Evolutionary conservation across 2,329 filamentous ascomycete genomes (phyloP), one percentile per base, ranked within the genome.

Genomic region (Botrytis aclada): DNA sequence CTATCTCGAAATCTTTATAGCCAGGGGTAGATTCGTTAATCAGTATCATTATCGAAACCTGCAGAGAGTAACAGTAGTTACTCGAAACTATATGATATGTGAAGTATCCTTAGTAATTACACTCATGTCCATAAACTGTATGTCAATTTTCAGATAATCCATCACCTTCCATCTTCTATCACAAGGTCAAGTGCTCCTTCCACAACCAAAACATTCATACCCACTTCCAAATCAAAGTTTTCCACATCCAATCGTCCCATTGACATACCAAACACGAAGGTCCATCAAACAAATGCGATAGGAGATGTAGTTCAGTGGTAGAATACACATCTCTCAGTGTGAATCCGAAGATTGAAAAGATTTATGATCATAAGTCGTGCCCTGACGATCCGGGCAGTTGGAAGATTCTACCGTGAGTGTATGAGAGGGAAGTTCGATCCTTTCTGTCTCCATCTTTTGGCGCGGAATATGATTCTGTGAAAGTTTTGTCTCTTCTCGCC

Each of bases 251-350:
- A 4, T 51, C 47, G n/a, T 16, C 12, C 12, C 25, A n/a, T 16
- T n/a, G 0, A 51, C 0, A 7, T 16, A 51, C 0, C 47, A 0
- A n/a, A 51, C 14, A 51, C 1, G 4, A 54, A 54, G 2, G 0
- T 54, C 25, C 12, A 54, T 14, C 29, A 32, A 32, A 58, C 7
- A 58, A 58, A 58, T 4, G 4, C 7, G 10, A 58, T n/a, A 5
- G 54, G 29, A 58, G 29, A 29, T 58, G 18, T 58, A 58, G n/a
- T 58, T 58, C n/a, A 58, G 29, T 58, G 29, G 29, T 32, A 58
- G 29, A 58, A 58, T 32, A 58, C 54, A 29, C 54, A 20, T 29
- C 29, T 58, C 29, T 58, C 54, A 58, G 54, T 32, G 54, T 58
- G 54, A 58, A 32, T 18, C 54, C 29, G 54, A 58, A 32, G 54